Evolutionary conservation across 2,329 filamentous ascomycete genomes (phyloP), one percentile per base, ranked within the genome.

Genomic region (Colletotrichum sp.): DNA sequence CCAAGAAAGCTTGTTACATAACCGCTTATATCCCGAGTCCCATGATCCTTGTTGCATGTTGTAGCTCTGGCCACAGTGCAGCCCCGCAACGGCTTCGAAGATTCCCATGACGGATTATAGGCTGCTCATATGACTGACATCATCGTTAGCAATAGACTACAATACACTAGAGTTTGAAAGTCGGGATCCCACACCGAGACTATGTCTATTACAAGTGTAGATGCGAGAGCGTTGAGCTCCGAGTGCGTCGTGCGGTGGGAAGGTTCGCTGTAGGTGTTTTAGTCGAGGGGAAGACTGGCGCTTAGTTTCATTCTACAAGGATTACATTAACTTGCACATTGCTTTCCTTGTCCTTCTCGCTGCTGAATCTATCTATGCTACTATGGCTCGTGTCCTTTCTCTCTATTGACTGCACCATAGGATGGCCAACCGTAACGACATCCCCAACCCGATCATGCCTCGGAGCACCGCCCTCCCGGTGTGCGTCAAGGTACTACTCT

Each of bases 381-480:
- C n/a, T 52, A 25, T 12, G 0, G 12, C 6, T 13, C 13, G 0
- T 13, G 6, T 52, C 6, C 4, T 8, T 22, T 13, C 3, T 22
- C 2, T 22, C 6, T 49, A 2, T 22, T 52, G 12, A 52, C n/a
- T 8, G n/a, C 12, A 52, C 44, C n/a, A 52, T 5, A 52, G 44
- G n/a, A 52, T 52, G 44, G 44, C 44, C 6, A 52, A 9, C 44
- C 44, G n/a, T 13, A 52, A 52, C 44, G 44, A 52, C 6, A 13
- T 22, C 1, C 6, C n/a, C 44, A 22, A n/a, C 44, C 44, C n/a
- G 12, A 22, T 22, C 11, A 52, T 52, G 44, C 44, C 44, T 52
- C 44, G 44, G 44, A 52, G 44, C 12, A 13, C 11, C 44, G n/a
- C 44, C 11, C n/a, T 52, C n/a, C 44, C 44, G 44, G 6, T 13